A percentile compares a stretch with the other conserved stretches of the same genome.
These are phyloP conservation scores for Penicillium fuscoglaucum DNA, from an alignment of 2,329 filamentous ascomycete species.

Conservation along the genomic window DNA sequence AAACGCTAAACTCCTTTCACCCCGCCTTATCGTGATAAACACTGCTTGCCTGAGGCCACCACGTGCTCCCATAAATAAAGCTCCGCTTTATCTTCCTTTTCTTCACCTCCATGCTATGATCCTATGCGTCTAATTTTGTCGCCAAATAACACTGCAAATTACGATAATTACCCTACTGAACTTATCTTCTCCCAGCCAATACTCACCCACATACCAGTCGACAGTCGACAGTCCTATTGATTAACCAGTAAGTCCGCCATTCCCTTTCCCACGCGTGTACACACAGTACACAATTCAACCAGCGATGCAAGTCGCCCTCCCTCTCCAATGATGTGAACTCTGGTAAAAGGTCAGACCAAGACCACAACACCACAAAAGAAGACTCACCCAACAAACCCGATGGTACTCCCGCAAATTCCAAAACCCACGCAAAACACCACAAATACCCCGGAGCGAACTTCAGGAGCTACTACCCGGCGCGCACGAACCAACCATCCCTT, in stretches of 20 bases:
- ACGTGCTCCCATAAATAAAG: slow-evolving; percentile 1
- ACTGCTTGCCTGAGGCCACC: slow-evolving; percentile 2
- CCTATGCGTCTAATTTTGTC: slow-evolving; percentile 1
- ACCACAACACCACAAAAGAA: slow-evolving; percentile 13
- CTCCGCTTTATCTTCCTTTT: neutral
- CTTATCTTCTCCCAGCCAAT: neutral
- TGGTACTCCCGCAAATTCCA: slow-evolving; percentile 22
- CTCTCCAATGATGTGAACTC: slow-evolving; percentile 46
- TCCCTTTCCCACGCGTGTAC: neutral
- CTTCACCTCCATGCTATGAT: neutral
- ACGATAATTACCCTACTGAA: no score
- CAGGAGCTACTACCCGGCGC: neutral
- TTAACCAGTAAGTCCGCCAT: slow-evolving; percentile 4
- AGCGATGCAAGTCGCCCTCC: neutral
- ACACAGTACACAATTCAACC: neutral
- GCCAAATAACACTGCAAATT: neutral
- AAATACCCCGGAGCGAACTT: neutral
- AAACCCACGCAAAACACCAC: slow-evolving; percentile 2
- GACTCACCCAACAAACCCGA: slow-evolving; percentile 18
- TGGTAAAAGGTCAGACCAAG: slow-evolving; percentile 51
- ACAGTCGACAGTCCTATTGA: neutral
- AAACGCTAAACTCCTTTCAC: slow-evolving; percentile 7
- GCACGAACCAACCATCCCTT: neutral
- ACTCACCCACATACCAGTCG: neutral
- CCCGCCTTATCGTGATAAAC: slow-evolving; percentile 23